Evolutionary conservation across 768 basidiomycete species (phyloP).

Genomic region (Roridomyces roridus): DNA sequence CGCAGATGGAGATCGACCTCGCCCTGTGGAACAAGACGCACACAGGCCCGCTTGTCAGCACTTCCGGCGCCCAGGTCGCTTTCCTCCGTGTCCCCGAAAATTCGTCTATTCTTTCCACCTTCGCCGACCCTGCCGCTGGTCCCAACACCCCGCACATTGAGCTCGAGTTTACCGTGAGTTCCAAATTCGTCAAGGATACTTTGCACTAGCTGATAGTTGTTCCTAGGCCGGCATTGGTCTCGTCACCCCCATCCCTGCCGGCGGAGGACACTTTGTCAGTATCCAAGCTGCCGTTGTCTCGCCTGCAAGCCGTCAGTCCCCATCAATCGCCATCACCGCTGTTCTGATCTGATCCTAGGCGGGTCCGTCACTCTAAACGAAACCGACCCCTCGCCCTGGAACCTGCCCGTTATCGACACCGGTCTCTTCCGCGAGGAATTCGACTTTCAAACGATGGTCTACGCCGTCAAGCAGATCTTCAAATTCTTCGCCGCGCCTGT

Average conservation of each 20-base stretch:
- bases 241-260: constrained; percentile 2
- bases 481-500: constrained; percentile 32
- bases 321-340: background rate
- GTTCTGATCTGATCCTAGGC: constrained; percentile 5
- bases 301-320: constrained; percentile 13
- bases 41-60: constrained; percentile 32
- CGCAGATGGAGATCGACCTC: constrained; percentile 19
- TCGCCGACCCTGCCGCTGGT: constrained; percentile 32
- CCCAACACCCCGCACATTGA: constrained; percentile 32
- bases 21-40: constrained; percentile 29
- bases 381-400: constrained; percentile 28
- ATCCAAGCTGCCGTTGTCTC: constrained; percentile 13
- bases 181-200: no score
- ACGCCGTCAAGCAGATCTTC: constrained; percentile 30
- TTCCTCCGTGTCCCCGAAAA: constrained; percentile 26
- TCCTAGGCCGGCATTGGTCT: constrained; percentile 17
- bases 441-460: constrained; percentile 33
- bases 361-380: constrained; percentile 34
- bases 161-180: constrained; percentile 19
- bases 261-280: constrained; percentile 15
- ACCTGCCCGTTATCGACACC: constrained; percentile 35
- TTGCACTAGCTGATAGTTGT: no score
- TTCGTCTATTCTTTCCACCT: constrained; percentile 13
- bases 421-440: constrained; percentile 25
- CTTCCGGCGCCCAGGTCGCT: constrained; percentile 21